Evolutionary conservation across 192 early-diverging fungal genomes (phyloP), one percentile per base, ranked within the genome.

Genomic region (Mycoemilia scoparia): DNA sequence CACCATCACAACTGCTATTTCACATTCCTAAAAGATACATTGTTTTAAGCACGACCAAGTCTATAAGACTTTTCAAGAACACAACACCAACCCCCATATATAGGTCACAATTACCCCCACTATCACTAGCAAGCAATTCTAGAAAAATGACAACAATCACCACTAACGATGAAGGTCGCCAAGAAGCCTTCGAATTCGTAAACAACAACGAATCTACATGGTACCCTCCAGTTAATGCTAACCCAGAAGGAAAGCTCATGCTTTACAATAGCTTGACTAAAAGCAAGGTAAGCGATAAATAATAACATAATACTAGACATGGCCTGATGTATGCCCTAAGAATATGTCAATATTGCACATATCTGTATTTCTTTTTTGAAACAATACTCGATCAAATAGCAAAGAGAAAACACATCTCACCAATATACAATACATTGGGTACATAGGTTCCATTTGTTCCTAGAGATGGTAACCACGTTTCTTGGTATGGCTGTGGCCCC

Each of bases 401-500:
- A n/a, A n/a, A n/a, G n/a, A n/a, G n/a, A 8, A 34, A 21, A 21
- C 7, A 9, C n/a, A n/a, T n/a, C n/a, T n/a, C n/a, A n/a, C n/a
- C n/a, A n/a, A n/a, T n/a, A n/a, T n/a, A n/a, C 25, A 22, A 2
- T 11, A 7, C 13, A 1, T 58, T n/a, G n/a, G n/a, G n/a, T n/a
- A n/a, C n/a, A 14, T 43, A 85, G 82, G 82, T 85, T 5, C 81
- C 83, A 12, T 97, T 97, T 48, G 65, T 87, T 21, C 93, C 93
- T 2, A 67, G 57, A 24, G 49, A 72, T 4, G 81, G 80, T 13
- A 81, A 81, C 52, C 58, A 57, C 25, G 87, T 97, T 4, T 76
- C 71, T 46, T 97, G 93, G 93, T 97, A 97, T 54, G 79, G 68
- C 41, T 98, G 95, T 65, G 95, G 95, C 15, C 95, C 95, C 7